A percentile compares a stretch with the other conserved stretches of the same genome.
Conservation (phyloP, 768 basidiomycete genomes). For the Macrocybe gigantea region DNA sequence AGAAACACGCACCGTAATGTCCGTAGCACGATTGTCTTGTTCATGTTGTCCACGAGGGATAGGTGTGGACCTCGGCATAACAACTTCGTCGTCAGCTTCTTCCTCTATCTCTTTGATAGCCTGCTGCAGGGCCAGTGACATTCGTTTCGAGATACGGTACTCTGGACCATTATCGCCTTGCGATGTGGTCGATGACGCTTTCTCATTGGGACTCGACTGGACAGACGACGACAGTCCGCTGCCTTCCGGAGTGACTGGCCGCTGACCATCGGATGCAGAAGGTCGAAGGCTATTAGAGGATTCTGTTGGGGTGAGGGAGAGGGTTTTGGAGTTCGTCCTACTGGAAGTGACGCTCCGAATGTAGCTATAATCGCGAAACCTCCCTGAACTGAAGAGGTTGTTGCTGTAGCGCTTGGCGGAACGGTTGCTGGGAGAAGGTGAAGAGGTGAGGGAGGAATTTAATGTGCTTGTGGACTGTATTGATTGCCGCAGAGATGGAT, state of each 20-base stretch:
- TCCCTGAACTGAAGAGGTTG: constrained; percentile 80
- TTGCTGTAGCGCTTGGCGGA: constrained; percentile 76
- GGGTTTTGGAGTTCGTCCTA: constrained; percentile 25
- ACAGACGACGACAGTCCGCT: constrained; percentile 29
- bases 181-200: constrained; percentile 30
- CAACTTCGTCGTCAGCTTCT: constrained; percentile 68
- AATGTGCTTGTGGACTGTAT: constrained; percentile 23
- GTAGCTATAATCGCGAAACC: constrained; percentile 70
- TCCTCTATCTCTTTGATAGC: constrained; percentile 79
- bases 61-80: constrained; percentile 62
- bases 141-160: constrained; percentile 49
- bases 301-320: constrained; percentile 46
- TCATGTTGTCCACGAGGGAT: constrained; percentile 34
- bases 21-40: constrained; percentile 1
- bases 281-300: constrained; percentile 19
- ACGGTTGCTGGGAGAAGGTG: constrained; percentile 43
- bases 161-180: constrained; percentile 34
- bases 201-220: constrained; percentile 34
- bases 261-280: constrained; percentile 39
- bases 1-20: constrained; percentile 5
- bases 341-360: constrained; percentile 47
- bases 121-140: constrained; percentile 69
- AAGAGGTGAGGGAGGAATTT: constrained; percentile 30
- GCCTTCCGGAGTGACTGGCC: constrained; percentile 53
- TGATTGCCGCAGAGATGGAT: constrained; percentile 24